These are phyloP conservation scores for Begonia loranthoides DNA, from an alignment of 306 rosid species.

Conservation along the genomic window DNA sequence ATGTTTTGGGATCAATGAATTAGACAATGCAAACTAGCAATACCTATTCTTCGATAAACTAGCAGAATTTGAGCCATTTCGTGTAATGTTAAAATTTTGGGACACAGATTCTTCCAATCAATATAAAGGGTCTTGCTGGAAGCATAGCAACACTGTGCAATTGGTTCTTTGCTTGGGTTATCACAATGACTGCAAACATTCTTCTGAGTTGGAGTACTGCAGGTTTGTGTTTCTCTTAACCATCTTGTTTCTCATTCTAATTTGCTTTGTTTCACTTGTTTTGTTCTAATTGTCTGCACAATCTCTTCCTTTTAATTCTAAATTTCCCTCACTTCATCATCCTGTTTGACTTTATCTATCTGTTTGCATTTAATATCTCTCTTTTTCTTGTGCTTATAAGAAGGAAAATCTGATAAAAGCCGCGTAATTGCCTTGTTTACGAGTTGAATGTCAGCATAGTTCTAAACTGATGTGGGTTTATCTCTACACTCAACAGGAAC, in stretches of 20 bases:
- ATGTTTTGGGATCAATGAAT: too few relatives aligned
- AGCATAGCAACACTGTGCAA: constrained; percentile 91
- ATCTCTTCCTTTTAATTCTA: too few relatives aligned
- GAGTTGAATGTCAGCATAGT: background rate
- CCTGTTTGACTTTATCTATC: too few relatives aligned
- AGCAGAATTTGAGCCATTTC: too few relatives aligned
- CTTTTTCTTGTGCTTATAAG: background rate
- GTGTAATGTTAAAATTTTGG: constrained; percentile 4
- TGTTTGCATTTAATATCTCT: too few relatives aligned
- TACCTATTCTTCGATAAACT: too few relatives aligned
- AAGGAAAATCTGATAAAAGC: background rate
- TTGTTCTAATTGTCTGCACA: too few relatives aligned
- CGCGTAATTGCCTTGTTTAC: background rate
- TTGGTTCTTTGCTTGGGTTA: constrained; percentile 60
- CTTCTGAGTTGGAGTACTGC: constrained; percentile 80
- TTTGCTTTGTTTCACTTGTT: too few relatives aligned
- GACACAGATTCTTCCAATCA: constrained; percentile 75
- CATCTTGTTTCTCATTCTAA: too few relatives aligned
- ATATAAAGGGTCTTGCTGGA: constrained; percentile 89
- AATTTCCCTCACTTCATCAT: too few relatives aligned
- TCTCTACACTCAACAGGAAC: constrained; percentile 50
- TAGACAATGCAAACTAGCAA: too few relatives aligned
- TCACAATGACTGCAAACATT: constrained; percentile 78
- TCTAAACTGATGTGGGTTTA: background rate
- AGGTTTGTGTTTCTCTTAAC: constrained; percentile 44